Evolutionary conservation across 2,329 filamentous ascomycete genomes (phyloP).

Genomic region (Colletotrichum siamense): DNA sequence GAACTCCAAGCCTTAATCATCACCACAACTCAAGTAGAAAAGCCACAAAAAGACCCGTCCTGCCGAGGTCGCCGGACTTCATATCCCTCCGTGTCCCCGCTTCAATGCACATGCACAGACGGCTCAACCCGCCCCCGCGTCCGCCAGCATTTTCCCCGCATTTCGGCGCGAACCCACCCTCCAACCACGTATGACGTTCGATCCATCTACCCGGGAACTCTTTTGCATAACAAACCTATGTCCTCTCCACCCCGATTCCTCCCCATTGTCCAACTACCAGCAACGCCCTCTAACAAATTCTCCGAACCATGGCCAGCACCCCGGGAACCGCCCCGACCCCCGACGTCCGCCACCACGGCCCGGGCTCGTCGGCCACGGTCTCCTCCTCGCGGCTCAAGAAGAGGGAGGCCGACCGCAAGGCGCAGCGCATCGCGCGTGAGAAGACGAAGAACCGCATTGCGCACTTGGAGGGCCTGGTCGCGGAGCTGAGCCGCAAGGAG

Average conservation of each 20-base stretch:
- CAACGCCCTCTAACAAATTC: neutral
- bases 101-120: neutral
- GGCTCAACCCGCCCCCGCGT: neutral
- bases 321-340: neutral
- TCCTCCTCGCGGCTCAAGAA: slow-evolving; percentile 27
- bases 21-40: neutral
- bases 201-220: neutral
- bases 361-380: neutral
- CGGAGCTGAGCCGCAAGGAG: slow-evolving; percentile 26
- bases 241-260: neutral
- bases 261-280: neutral
- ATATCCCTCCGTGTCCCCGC: neutral
- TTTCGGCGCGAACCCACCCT: neutral
- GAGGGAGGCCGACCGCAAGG: slow-evolving; percentile 35
- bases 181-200: neutral
- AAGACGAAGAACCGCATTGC: slow-evolving; percentile 34
- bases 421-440: slow-evolving; percentile 33
- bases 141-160: neutral
- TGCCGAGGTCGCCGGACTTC: neutral
- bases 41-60: neutral
- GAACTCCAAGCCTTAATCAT: neutral
- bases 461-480: slow-evolving; percentile 32
- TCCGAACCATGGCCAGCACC: neutral
- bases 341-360: neutral
- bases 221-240: neutral